Percentiles rank a stretch among this genome's conserved stretches.
Conservation (phyloP, 2,329 filamentous ascomycete genomes). For the Neoascochyta sp. region DNA sequence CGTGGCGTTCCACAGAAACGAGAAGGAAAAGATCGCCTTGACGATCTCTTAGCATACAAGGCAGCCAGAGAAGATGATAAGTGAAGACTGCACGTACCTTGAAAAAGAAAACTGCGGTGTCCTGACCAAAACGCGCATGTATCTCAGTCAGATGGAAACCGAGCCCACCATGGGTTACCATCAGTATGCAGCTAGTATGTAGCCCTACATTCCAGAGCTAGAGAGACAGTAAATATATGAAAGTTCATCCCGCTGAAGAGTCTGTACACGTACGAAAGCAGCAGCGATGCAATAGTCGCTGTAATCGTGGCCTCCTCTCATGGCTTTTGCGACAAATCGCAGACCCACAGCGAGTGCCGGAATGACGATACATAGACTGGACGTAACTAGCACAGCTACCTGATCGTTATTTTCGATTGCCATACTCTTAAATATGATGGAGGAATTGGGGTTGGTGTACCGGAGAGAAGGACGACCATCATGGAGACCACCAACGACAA, state of each 20-base stretch:
- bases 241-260: neutral
- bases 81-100: slow-evolving; percentile 9
- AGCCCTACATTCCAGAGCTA: slow-evolving; percentile 17
- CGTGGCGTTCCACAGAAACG: slow-evolving; percentile 18
- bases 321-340: slow-evolving; percentile 8
- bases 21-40: slow-evolving; percentile 19
- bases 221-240: neutral
- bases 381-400: too few relatives aligned
- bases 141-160: slow-evolving; percentile 17
- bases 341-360: slow-evolving; percentile 8
- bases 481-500: too few relatives aligned
- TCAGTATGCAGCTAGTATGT: slow-evolving; percentile 13
- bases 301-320: slow-evolving; percentile 8
- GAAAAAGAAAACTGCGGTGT: slow-evolving; percentile 16
- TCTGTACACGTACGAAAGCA: slow-evolving; percentile 8
- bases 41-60: too few relatives aligned
- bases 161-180: slow-evolving; percentile 18
- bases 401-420: too few relatives aligned
- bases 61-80: too few relatives aligned
- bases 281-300: slow-evolving; percentile 14
- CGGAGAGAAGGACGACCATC: too few relatives aligned
- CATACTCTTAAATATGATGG: too few relatives aligned
- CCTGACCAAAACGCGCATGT: slow-evolving; percentile 12
- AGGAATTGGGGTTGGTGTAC: too few relatives aligned
- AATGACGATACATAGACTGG: too few relatives aligned